Evolutionary conservation across 495 filamentous ascomycete genomes (phyloP), one percentile per base, ranked within the genome.

Genomic region (Hyaloscypha hepaticicola): DNA sequence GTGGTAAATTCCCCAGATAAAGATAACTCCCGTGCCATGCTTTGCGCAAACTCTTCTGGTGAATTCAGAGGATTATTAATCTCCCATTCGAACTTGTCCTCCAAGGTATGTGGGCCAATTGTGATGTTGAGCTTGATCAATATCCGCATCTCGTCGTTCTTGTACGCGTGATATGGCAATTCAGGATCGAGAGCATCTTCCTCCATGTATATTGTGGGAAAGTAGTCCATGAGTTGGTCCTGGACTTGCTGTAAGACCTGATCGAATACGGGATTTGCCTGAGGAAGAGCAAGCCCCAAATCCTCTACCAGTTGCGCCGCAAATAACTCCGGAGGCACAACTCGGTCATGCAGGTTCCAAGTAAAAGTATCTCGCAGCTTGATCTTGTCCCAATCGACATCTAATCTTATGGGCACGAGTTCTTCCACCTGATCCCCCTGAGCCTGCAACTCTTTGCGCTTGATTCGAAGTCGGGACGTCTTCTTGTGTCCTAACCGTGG

Each of bases 21-120:
- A 3, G 91, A 92, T n/a, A 98, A 82, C 61, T 99, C 95, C 50
- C 86, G 83, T 1, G 93, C 87, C 90, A 98, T 94, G 66, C 87
- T 86, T 52, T 85, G 78, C 16, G 95, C 96, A 74, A 99, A 99
- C 60, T 96, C 90, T 75, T 99, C 95, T 0, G 95, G 93, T 0
- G 88, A 94, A 75, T 99, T 98, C 65, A 87, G 79, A 0, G 92
- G 87, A 70, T 97, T 94, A 74, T 98, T 98, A 72, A 98, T 92
- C 71, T 98, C 95, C 95, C 95, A 99, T 76, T 99, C 95, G 58
- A 99, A 98, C 73, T 99, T 96, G 70, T 99, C 95, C 25, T 97
- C 87, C 27, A 99, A 81, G 0, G 93, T 97, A 73, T 96, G 91
- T 65, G 90, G 89, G 2, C 95, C 96, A 74, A 99, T 97, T 26